Evolutionary conservation across 805 yeast species (phyloP), one percentile per base, ranked within the genome.

Genomic region (Ogataea zsoltii): DNA sequence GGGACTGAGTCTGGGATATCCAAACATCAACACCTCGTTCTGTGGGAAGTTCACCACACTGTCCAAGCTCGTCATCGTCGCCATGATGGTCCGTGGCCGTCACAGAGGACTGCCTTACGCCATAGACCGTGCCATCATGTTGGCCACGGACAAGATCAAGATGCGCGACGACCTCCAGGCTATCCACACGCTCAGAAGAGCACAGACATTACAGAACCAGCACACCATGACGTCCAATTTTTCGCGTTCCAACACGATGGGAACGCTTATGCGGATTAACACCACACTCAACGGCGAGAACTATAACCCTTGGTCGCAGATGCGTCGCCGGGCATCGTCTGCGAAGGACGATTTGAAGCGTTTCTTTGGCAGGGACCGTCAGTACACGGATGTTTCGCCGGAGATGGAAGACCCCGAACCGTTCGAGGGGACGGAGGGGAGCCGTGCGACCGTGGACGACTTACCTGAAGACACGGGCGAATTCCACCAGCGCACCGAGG

Each of bases 71-170:
- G 88, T 92, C 2, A 82, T 94, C 31, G 82, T 88, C 52, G 92
- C 90, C 4, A 81, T 90, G 85, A 82, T 94, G 86, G 76, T 94
- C 36, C 80, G 99, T 70, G 98, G 99, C 9, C 76, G 97, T 48
- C 97, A 91, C 60, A 88, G 99, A 76, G 98, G 98, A 30, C 73
- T 94, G 48, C 99, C 99, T 1, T 90, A 92, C 61, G 73, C 91
- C 0, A 76, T 94, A 46, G 99, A 94, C 67, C 81, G 99, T 62
- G 98, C 99, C 30, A 86, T 94, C 53, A 83, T 92, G 75, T 65
- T 92, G 41, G 92, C 95, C 7, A 79, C 85, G 42, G 84, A 82
- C 13, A 76, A 79, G 49, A 73, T 85, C 76, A 75, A 76, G 21
- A 67, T 72, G 55, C 70, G 85, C 55, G 94, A 85, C 65, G 71